phyloP scores from a whole-genome alignment of 805 yeast species.

The Zygosaccharomyces pseudorouxii region DNA sequence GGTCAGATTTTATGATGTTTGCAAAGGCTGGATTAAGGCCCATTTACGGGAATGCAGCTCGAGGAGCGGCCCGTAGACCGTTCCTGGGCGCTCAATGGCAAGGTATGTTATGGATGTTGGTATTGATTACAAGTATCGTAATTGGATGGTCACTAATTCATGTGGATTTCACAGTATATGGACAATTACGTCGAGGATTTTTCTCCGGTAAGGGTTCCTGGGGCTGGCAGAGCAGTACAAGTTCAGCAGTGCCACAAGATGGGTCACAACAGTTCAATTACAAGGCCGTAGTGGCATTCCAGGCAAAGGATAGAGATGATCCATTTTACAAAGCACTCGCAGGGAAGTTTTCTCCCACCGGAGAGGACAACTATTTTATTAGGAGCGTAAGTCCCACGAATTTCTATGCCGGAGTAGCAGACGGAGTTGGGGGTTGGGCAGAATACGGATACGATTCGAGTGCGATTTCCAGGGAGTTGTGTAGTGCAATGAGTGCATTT shows the following conservation, averaged over 20 bases:
- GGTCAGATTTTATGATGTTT: neutral
- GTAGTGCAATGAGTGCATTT: constrained; percentile 47
- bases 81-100: constrained; percentile 9
- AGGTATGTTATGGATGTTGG: constrained; percentile 24
- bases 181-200: constrained; percentile 10
- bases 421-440: constrained; percentile 98
- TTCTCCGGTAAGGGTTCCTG: constrained; percentile 14
- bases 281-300: constrained; percentile 63
- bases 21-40: constrained; percentile 4
- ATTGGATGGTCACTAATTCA: constrained; percentile 21
- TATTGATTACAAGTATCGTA: constrained; percentile 11
- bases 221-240: constrained; percentile 6
- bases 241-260: neutral
- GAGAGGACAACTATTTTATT: constrained; percentile 71
- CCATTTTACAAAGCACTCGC: constrained; percentile 37
- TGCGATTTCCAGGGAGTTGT: constrained; percentile 77
- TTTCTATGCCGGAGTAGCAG: constrained; percentile 76
- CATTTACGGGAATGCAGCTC: neutral
- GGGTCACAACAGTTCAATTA: constrained; percentile 29
- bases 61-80: neutral
- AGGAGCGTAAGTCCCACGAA: constrained; percentile 32
- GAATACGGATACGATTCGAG: constrained; percentile 87
- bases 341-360: constrained; percentile 54
- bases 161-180: constrained; percentile 5
- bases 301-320: constrained; percentile 65